Percentiles rank a stretch among this genome's conserved stretches.
These are phyloP conservation scores for Chlamydomonas sphaeroides DNA, from an alignment of 139 green algal species.

Conservation along the genomic window DNA sequence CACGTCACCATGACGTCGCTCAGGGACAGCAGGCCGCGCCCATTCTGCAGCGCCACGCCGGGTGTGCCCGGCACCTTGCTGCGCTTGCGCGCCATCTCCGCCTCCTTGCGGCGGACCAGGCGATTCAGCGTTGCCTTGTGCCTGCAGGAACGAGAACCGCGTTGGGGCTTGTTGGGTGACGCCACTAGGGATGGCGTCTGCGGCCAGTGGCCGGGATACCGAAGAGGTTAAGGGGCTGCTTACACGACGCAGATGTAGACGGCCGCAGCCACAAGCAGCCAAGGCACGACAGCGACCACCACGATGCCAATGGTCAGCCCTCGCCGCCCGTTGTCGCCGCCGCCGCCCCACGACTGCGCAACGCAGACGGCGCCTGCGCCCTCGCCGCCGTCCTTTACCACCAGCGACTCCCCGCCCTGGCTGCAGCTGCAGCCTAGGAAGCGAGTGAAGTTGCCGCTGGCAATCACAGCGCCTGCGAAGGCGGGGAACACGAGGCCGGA, in stretches of 20 bases:
- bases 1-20: conserved; percentile 64
- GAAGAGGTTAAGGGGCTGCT: too few species aligned
- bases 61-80: conserved; percentile 42
- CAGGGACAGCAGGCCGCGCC: conserved; percentile 36
- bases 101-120: conserved; percentile 39
- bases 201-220: too few species aligned
- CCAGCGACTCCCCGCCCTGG: neutral
- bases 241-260: conserved; percentile 40
- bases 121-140: conserved; percentile 45
- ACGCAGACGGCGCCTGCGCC: neutral
- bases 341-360: neutral
- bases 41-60: conserved; percentile 44
- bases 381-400: neutral
- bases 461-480: conserved; percentile 17
- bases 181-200: too few species aligned
- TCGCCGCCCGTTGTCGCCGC: neutral
- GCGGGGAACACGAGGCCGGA: too few species aligned
- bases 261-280: conserved; percentile 10
- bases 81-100: conserved; percentile 43
- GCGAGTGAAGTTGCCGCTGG: conserved; percentile 15
- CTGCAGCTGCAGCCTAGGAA: conserved; percentile 38
- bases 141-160: conserved; percentile 13
- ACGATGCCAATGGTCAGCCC: conserved; percentile 35
- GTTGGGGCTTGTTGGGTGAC: too few species aligned
- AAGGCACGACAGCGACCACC: conserved; percentile 29